A percentile compares a stretch with the other conserved stretches of the same genome.
Evolutionary conservation across 192 early-diverging fungal genomes (phyloP).

Genomic region (Lobosporangium transversale): DNA sequence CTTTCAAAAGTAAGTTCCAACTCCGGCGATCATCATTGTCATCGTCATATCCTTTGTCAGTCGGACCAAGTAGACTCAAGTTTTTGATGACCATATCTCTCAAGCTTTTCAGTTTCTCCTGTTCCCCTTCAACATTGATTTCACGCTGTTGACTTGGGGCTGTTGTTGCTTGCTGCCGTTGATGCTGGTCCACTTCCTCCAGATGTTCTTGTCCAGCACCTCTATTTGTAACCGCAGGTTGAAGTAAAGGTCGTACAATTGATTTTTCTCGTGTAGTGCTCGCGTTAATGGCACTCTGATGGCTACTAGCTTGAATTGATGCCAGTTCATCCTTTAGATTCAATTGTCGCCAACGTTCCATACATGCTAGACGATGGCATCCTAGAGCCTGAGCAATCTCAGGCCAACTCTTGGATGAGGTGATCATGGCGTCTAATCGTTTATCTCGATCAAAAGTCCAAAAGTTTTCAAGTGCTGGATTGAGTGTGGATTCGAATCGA

Average conservation of each 20-base stretch:
- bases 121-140: too few relatives aligned
- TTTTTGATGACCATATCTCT: background rate
- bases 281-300: too few relatives aligned
- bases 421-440: slow-evolving; percentile 5
- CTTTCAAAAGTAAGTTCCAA: slow-evolving; percentile 24
- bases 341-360: slow-evolving; percentile 29
- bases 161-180: background rate
- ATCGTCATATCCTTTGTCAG: slow-evolving; percentile 10
- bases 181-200: background rate
- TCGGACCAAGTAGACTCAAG: too few relatives aligned
- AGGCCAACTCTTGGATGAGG: slow-evolving; percentile 16
- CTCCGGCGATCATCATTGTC: slow-evolving; percentile 11
- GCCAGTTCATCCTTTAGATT: background rate
- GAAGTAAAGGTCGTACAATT: too few relatives aligned
- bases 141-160: background rate
- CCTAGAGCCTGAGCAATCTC: slow-evolving; percentile 26
- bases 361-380: slow-evolving; percentile 28
- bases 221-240: too few relatives aligned
- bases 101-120: slow-evolving; percentile 6
- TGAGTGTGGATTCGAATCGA: slow-evolving; percentile 27
- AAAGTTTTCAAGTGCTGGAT: slow-evolving; percentile 15
- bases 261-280: too few relatives aligned
- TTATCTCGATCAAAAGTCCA: slow-evolving; percentile 25
- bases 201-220: background rate
- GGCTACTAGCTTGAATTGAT: too few relatives aligned